Evolutionary conservation across 2,329 filamentous ascomycete species (phyloP), one percentile per base, ranked within the genome.

Genomic region (Pochonia chlamydosporia): DNA sequence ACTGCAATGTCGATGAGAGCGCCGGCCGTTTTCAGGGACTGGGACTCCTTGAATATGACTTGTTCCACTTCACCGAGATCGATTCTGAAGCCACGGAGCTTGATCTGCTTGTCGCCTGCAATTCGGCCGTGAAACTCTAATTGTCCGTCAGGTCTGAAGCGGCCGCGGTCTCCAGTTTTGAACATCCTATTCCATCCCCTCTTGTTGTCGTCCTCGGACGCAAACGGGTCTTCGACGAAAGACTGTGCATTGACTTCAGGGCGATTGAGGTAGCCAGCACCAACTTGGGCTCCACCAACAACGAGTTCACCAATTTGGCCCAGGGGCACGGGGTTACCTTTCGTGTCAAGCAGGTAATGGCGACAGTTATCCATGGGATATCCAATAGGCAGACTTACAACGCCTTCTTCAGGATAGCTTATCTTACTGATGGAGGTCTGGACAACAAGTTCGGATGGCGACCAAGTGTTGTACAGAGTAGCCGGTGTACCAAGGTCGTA

Each of bases 231-330:
- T 28, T 43, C 36, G 28, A 57, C 43, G 40, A 57, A 52, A 23
- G 47, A 89, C 13, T 70, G 64, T 0, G 68, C 63, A 1, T 82
- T 86, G 41, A 85, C 65, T 59, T 58, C 51, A 0, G 59, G 57
- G 5, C 49, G 47, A 33, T 62, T 56, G 13, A 74, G 52, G 50
- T 75, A 75, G 3, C 71, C 71, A 1, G 47, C 48, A 4, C 62
- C 55, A 11, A 75, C 64, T 40, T 73, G 69, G 2, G 67, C 59
- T 4, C 72, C 72, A 2, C 70, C 65, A 4, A 72, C 56, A 31
- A 61, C 65, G 4, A 75, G 59, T 52, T 75, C 66, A 4, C 72
- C 72, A 23, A 67, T 56, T 1, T 66, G 60, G 1, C 68, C 69
- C 0, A 52, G 52, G 4, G 69, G 67, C 0, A 63, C 49, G 4